Percentiles rank a stretch among this genome's conserved stretches.
Evolutionary conservation across 73 alveolate genomes (phyloP).

Genomic region (Paramecium pentaurelia): DNA sequence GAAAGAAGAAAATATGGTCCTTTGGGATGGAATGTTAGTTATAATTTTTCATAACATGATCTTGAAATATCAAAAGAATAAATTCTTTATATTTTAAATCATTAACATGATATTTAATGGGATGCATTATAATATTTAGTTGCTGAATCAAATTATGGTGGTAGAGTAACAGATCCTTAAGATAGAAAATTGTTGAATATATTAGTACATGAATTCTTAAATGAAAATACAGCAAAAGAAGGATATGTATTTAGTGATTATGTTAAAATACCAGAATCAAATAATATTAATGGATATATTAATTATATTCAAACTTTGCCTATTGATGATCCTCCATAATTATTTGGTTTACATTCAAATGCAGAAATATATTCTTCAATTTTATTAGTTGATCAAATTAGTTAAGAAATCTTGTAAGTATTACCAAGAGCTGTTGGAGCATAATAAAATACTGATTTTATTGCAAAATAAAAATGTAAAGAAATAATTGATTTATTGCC

Average conservation of each 20-base stretch:
- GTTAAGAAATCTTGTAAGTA: slow-evolving; percentile 56
- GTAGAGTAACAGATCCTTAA: slow-evolving; percentile 99
- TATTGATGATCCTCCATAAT: slow-evolving; percentile 94
- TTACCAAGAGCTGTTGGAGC: slow-evolving; percentile 53
- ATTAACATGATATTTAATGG: slow-evolving; percentile 83
- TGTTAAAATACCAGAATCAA: slow-evolving; percentile 88
- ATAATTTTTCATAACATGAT: slow-evolving; percentile 98
- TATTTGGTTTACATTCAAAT: slow-evolving; percentile 99
- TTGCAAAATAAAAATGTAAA: slow-evolving; percentile 65
- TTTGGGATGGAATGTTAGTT: slow-evolving; percentile 99
- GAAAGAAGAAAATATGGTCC: slow-evolving; percentile 99
- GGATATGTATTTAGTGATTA: slow-evolving; percentile 84
- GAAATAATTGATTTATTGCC: slow-evolving; percentile 78
- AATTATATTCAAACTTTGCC: slow-evolving; percentile 94
- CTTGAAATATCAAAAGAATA: slow-evolving; percentile 94
- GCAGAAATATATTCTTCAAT: slow-evolving; percentile 99
- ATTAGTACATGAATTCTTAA: slow-evolving; percentile 87
- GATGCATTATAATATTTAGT: slow-evolving; percentile 97
- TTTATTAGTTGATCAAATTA: slow-evolving; percentile 84
- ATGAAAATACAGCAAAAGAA: slow-evolving; percentile 83
- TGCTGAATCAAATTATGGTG: slow-evolving; percentile 99
- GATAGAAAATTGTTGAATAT: slow-evolving; percentile 97
- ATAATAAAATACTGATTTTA: slow-evolving; percentile 63
- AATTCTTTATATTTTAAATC: slow-evolving; percentile 93
- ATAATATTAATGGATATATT: slow-evolving; percentile 84